Evolutionary conservation across 352 stramenopile genomes (phyloP), one percentile per base, ranked within the genome.

Genomic region (Globisporangium megalacanthum): DNA sequence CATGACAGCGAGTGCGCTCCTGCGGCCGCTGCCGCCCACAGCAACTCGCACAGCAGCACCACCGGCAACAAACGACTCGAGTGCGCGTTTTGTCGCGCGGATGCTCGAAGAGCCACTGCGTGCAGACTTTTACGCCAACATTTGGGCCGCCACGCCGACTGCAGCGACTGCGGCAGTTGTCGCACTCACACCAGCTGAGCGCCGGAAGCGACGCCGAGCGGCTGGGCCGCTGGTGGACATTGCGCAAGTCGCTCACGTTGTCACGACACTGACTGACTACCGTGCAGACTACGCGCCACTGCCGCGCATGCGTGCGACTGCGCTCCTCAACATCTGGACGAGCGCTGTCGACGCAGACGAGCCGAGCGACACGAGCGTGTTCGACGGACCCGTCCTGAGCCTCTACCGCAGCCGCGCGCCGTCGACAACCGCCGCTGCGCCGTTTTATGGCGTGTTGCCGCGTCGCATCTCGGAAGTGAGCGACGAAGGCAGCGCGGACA

Each of bases 241-340:
- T 54, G 53, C 66, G 22, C 82, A 92, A 54, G 82, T 92, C 42
- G 82, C 82, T 4, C 70, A 92, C 60, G 76, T 83, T 4, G 69
- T 92, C 20, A 86, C 76, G 33, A 84, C 72, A 13, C 66, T 79
- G 58, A 78, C 68, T 1, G 77, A 92, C 62, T 92, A 87, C 67
- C 83, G 79, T 19, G 68, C 61, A 33, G 82, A 89, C 55, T 92
- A 92, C 70, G 69, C 58, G 7, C 54, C 66, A 2, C 49, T 72
- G 17, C n/a, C 50, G 11, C 35, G 25, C 4, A 64, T 67, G 66
- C n/a, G 49, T 19, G 52, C 3, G 10, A 39, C 19, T 0, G 2
- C 36, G 20, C n/a, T 58, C 3, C 52, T 71, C 22, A 91, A 91
- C 59, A 70, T 91, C 54, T 91, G 81, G 81, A 69, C 75, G 41